Base-by-base conservation (phyloP, 2,329 filamentous ascomycete species). In the Cryphonectria naterciae region DNA sequence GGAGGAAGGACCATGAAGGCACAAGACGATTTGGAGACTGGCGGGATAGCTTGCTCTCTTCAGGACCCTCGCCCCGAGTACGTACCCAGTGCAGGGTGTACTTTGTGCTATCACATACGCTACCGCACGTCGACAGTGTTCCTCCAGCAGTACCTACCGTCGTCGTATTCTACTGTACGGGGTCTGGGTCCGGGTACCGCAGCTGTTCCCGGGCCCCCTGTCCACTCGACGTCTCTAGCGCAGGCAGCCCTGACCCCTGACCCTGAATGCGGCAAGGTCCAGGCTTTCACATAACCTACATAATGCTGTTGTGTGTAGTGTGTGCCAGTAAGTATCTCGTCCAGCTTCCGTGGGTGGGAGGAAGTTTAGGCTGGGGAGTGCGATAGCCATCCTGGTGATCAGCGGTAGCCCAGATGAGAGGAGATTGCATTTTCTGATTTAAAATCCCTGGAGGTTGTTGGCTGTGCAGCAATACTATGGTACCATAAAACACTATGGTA, bases 21-120 rank as follows among this genome's bases (percentile, higher is more conserved):
- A 46, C 54, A 67, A 61, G 65, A 37, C 65, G 52, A 67, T 61
- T 67, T 67, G 65, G 65, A 67, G 65, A 67, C 32, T 60, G 65
- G 65, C 54, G 65, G 65, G 65, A 67, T 43, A 56, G 54, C 52
- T 60, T 60, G 52, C 39, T 39, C 46, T 65, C 39, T 46, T 64
- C 61, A 64, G 61, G 61, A 25, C 61, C 61, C 39, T 61, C 58
- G 58, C 22, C 35, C 25, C 35, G 32, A 35, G 58, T 61, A 61
- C 58, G 58, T 61, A 61, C 58, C 58, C 35, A 37, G 28, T 37
- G 28, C 56, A 28, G 52, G 10, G 52, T 56, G 52, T 56, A 56
- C 52, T 28, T 28, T 56, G 52, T 28, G 32, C 52, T 10, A 56
- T 56, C n/a, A 17, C 52, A 49, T 22, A 58, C 28, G 54, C 54